Percentiles rank a stretch among this genome's conserved stretches.
phyloP scores from a whole-genome alignment of 129 eudicot genomes.

The Flaveria brownii region DNA sequence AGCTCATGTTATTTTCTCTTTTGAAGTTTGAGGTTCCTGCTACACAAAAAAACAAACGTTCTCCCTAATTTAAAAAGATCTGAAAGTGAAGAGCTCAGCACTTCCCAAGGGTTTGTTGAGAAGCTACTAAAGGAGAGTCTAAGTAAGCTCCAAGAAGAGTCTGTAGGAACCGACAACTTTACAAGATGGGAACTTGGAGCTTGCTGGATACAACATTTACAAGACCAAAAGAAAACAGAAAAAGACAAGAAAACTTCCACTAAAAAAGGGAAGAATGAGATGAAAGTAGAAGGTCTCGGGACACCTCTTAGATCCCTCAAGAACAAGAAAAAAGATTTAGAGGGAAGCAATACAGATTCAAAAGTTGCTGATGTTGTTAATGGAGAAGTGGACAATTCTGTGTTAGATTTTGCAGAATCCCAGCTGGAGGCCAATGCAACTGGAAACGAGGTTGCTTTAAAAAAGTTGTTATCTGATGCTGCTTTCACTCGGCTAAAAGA shows the following conservation, averaged over 20 bases:
- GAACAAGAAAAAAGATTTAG: constrained; percentile 66
- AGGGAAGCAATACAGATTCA: constrained; percentile 42
- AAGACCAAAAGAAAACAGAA: constrained; percentile 91
- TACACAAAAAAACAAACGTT: constrained; percentile 60
- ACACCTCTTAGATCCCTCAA: constrained; percentile 86
- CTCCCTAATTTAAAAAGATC: constrained; percentile 36
- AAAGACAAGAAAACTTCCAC: constrained; percentile 78
- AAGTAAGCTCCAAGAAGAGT: constrained; percentile 70
- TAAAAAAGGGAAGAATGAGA: constrained; percentile 78
- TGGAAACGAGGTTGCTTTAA: constrained; percentile 60
- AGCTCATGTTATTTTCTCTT: constrained; percentile 14
- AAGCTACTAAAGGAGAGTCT: constrained; percentile 71
- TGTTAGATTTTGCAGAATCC: constrained; percentile 49
- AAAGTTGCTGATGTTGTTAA: constrained; percentile 43
- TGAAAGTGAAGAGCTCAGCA: constrained; percentile 50
- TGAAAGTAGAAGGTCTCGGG: constrained; percentile 98
- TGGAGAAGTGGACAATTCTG: constrained; percentile 48
- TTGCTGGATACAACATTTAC: constrained; percentile 99
- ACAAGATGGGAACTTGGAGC: constrained; percentile 99
- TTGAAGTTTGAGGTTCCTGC: constrained; percentile 87
- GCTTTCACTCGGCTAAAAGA: constrained; percentile 85
- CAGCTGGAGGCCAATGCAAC: constrained; percentile 39
- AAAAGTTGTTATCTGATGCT: constrained; percentile 67
- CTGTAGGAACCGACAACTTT: constrained; percentile 50
- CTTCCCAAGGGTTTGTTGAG: constrained; percentile 60